A percentile compares a stretch with the other conserved stretches of the same genome.
Conservation (phyloP, 306 rosid genomes). For the Gastrolobium villosum region DNA sequence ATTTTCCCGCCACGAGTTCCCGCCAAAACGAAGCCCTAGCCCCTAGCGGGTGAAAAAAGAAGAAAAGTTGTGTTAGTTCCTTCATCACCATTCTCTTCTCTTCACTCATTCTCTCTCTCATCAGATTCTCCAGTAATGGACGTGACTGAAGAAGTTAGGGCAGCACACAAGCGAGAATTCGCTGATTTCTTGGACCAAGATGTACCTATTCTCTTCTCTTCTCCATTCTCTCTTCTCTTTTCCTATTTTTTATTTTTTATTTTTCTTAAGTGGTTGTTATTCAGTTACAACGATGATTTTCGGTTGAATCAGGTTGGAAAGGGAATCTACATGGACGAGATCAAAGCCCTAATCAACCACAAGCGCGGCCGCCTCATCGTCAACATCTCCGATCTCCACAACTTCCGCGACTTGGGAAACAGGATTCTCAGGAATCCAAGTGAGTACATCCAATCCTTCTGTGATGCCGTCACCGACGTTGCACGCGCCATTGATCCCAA, state of each 20-base stretch:
- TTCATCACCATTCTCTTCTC: constrained; percentile 8
- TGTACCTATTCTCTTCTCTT: constrained; percentile 43
- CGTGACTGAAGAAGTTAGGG: constrained; percentile 86
- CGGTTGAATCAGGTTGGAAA: constrained; percentile 56
- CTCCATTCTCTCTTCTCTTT: constrained; percentile 13
- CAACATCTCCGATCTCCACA: constrained; percentile 95
- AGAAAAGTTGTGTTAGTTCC: neutral
- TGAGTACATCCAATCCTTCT: constrained; percentile 87
- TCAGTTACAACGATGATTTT: neutral
- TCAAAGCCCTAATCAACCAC: constrained; percentile 85
- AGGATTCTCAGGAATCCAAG: constrained; percentile 89
- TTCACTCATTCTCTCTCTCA: neutral
- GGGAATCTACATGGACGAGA: constrained; percentile 81
- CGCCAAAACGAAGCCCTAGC: constrained; percentile 64
- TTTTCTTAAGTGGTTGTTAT: neutral
- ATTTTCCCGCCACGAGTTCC: constrained; percentile 66
- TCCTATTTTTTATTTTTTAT: neutral
- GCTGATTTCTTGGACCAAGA: constrained; percentile 86
- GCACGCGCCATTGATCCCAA: constrained; percentile 75
- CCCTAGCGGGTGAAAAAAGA: too few relatives aligned
- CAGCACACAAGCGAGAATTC: constrained; percentile 94
- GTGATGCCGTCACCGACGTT: constrained; percentile 91
- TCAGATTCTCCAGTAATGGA: constrained; percentile 65
- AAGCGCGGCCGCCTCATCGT: constrained; percentile 88
- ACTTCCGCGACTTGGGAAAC: constrained; percentile 82